phyloP scores from a whole-genome alignment of 208 protist species.

The Trypanosomatidae sp. region DNA sequence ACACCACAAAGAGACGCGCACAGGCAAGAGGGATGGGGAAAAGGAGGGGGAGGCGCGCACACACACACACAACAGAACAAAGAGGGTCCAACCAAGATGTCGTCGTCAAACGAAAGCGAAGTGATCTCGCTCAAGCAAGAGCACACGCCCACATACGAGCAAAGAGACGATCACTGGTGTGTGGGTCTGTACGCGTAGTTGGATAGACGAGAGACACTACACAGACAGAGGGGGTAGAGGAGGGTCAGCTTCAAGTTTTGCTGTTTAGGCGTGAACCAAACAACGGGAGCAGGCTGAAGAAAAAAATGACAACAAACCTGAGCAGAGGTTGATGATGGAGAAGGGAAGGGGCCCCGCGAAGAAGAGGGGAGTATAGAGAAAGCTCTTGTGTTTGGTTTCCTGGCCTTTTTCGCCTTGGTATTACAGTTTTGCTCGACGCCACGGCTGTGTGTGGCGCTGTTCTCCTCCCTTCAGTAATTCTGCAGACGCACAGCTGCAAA shows the following conservation, averaged over 20 bases:
- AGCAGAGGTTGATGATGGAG: not conserved
- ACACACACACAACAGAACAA: not conserved
- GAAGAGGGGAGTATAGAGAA: constrained; percentile 3
- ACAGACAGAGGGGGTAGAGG: not conserved
- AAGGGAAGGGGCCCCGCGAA: not conserved
- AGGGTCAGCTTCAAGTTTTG: not conserved
- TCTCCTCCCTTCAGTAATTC: not conserved
- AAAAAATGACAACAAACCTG: not conserved
- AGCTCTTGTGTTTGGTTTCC: not conserved
- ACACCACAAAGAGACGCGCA: not conserved
- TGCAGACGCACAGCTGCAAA: not conserved
- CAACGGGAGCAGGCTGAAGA: not conserved
- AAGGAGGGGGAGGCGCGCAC: not conserved
- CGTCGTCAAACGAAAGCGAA: not conserved
- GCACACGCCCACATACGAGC: not conserved
- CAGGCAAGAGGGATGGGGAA: not conserved
- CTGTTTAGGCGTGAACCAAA: not conserved
- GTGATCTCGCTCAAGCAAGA: not conserved
- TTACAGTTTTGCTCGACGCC: not conserved
- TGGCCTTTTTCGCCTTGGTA: not conserved
- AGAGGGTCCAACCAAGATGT: not conserved
- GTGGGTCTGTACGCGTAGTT: not conserved
- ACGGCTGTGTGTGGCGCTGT: not conserved
- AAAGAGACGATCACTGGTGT: not conserved
- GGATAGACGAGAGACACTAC: too few species aligned